Evolutionary conservation across 768 basidiomycete genomes (phyloP).

Genomic region (Inosperma sp.): DNA sequence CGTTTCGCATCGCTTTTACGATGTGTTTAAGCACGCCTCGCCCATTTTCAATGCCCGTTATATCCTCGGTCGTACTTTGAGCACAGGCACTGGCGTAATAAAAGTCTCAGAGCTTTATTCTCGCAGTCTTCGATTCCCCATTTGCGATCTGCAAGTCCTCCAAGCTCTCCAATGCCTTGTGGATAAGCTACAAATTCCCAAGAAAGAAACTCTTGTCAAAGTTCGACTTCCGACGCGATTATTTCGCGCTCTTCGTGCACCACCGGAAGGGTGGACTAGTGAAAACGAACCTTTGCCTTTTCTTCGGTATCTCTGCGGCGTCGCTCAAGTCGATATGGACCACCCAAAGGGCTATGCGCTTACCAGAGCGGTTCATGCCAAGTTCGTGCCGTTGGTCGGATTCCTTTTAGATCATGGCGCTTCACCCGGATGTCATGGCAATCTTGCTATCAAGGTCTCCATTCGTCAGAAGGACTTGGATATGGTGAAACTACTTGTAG

Average conservation of each 20-base stretch:
- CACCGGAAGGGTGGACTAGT: slow-evolving; percentile 38
- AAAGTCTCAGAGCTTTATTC: slow-evolving; percentile 37
- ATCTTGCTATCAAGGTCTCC: slow-evolving; percentile 69
- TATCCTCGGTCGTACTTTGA: slow-evolving; percentile 38
- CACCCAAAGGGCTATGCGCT: slow-evolving; percentile 80
- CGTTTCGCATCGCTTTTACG: slow-evolving; percentile 48
- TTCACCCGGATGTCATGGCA: slow-evolving; percentile 56
- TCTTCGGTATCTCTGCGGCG: slow-evolving; percentile 51
- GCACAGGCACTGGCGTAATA: slow-evolving; percentile 16
- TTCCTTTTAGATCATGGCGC: slow-evolving; percentile 73
- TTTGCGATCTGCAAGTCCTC: slow-evolving; percentile 54
- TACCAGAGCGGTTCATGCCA: slow-evolving; percentile 67
- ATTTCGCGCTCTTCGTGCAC: slow-evolving; percentile 49
- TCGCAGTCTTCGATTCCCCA: slow-evolving; percentile 53
- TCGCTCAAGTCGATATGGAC: slow-evolving; percentile 48
- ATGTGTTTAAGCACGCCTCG: slow-evolving; percentile 53
- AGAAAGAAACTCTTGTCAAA: background rate
- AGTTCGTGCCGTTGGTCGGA: slow-evolving; percentile 57
- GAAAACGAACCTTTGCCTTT: slow-evolving; percentile 59
- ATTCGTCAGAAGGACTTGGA: slow-evolving; percentile 63
- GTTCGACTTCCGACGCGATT: slow-evolving; percentile 60
- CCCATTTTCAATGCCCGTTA: slow-evolving; percentile 62
- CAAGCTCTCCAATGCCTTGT: slow-evolving; percentile 35
- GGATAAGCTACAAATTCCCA: slow-evolving; percentile 1
- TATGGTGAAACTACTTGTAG: slow-evolving; percentile 70